Percentiles rank a stretch among this genome's conserved stretches.
Conservation (phyloP, 108 stramenopile genomes). For the Nitzschia sp. region DNA sequence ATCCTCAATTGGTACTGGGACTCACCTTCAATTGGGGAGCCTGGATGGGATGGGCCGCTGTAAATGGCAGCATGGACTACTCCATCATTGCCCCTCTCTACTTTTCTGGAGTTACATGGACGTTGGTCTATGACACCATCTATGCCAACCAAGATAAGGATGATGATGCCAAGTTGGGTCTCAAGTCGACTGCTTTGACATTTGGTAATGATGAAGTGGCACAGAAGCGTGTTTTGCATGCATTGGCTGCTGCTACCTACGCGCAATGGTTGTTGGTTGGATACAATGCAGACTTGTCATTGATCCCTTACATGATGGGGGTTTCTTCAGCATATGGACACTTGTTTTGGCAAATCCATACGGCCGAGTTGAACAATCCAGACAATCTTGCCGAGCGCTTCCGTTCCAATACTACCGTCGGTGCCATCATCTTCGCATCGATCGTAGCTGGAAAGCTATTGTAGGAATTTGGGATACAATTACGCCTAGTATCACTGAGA, state of each 20-base stretch:
- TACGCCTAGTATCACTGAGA: too few species aligned
- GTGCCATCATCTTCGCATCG: constrained; percentile 73
- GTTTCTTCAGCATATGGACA: constrained; percentile 65
- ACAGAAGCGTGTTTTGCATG: constrained; percentile 65
- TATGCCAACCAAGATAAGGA: constrained; percentile 98
- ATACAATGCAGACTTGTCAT: constrained; percentile 23
- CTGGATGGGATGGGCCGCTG: constrained; percentile 90
- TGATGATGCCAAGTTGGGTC: constrained; percentile 87
- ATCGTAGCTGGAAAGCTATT: constrained; percentile 46
- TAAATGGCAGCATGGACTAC: constrained; percentile 67
- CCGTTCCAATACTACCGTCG: constrained; percentile 73
- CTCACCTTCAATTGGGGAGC: constrained; percentile 99
- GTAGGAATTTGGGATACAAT: not conserved
- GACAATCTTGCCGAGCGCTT: constrained; percentile 83
- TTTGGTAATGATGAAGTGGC: constrained; percentile 62
- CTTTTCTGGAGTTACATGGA: constrained; percentile 88
- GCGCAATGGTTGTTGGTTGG: constrained; percentile 64
- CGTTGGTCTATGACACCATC: constrained; percentile 96
- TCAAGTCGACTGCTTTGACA: constrained; percentile 87
- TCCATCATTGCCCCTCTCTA: constrained; percentile 83
- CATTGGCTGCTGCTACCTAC: constrained; percentile 46
- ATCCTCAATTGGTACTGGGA: constrained; percentile 93
- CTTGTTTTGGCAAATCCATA: constrained; percentile 84
- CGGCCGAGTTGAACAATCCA: constrained; percentile 75
- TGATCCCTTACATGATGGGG: constrained; percentile 51